These are phyloP conservation scores for Suhomyces panamericanus DNA, from an alignment of 1,139 yeast species.

Conservation along the genomic window DNA sequence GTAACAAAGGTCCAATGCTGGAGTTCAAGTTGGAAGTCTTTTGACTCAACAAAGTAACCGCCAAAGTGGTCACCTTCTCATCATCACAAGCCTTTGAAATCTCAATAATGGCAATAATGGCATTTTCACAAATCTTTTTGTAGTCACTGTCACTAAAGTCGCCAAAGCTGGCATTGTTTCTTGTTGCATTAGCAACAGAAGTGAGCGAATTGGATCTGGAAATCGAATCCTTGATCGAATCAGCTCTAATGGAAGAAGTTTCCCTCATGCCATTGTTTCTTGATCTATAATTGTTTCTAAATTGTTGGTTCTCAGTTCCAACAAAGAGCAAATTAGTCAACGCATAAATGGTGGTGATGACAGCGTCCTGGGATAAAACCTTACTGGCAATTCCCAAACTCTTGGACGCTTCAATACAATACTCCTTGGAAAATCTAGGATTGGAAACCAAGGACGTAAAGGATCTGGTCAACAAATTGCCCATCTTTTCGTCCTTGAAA, in stretches of 20 bases:
- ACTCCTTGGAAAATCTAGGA: constrained; percentile 35
- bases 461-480: constrained; percentile 48
- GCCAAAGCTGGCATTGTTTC: constrained; percentile 9
- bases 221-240: constrained; percentile 13
- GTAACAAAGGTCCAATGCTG: constrained; percentile 41
- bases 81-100: constrained; percentile 71
- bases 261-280: constrained; percentile 21
- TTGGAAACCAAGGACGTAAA: constrained; percentile 51
- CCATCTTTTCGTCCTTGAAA: constrained; percentile 45
- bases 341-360: constrained; percentile 84
- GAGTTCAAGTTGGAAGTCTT: constrained; percentile 43
- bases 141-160: constrained; percentile 35
- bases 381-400: constrained; percentile 48
- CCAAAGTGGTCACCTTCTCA: constrained; percentile 73
- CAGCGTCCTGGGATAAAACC: constrained; percentile 69
- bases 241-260: constrained; percentile 16
- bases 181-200: constrained; percentile 14
- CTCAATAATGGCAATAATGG: constrained; percentile 70
- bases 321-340: constrained; percentile 71
- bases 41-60: constrained; percentile 81
- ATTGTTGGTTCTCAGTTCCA: constrained; percentile 38
- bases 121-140: constrained; percentile 51
- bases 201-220: constrained; percentile 23
- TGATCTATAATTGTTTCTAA: constrained; percentile 19
- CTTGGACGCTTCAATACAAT: constrained; percentile 36